Base-by-base conservation (phyloP, 2,329 filamentous ascomycete genomes). In the Curvularia hawaiiensis region DNA sequence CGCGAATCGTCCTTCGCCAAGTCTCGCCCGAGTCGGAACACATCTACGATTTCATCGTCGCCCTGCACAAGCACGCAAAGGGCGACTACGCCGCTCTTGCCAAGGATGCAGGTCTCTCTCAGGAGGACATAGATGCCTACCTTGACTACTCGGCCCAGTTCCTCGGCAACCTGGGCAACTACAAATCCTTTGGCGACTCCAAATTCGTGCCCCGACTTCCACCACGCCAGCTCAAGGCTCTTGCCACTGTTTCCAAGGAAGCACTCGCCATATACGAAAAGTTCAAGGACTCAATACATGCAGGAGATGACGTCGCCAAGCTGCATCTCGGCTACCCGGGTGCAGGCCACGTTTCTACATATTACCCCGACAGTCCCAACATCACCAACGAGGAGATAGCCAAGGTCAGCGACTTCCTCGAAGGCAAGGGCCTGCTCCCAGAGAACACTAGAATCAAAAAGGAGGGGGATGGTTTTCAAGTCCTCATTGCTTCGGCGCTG, bases 41-140 rank as follows among this genome's bases (percentile, higher is more conserved):
- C 39, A 83, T 84, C 54, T 84, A 83, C 63, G 83, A 85, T 67
- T 81, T 85, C 68, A 83, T 85, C 44, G 69, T 84, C 52, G 75
- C 78, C 9, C 70, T 85, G 10, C 79, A 84, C 68, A 78, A 78
- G 59, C 67, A 74, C 50, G 77, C 75, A 66, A 73, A 78, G 48
- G 83, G 83, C 30, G 76, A 83, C 62, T 85, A 83, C 77, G 72
- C 79, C 35, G 65, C 71, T 11, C 72, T 82, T 8, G 74, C 77
- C 48, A 74, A 78, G 40, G 69, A 79, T 16, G 75, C 79, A 10
- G 77, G 77, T 2, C 61, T 82, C 6, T 77, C 78, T 0, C 56
- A 73, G 16, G 69, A 69, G 7, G 75, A 76, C n/a, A 60, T 76
- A 26, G 65, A 72, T n/a, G 71, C 69, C 24, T 77, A 77, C 51